Percentiles rank a stretch among this genome's conserved stretches.
These are phyloP conservation scores for Talaromyces piceae DNA, from an alignment of 2,329 filamentous ascomycete species.

Conservation along the genomic window DNA sequence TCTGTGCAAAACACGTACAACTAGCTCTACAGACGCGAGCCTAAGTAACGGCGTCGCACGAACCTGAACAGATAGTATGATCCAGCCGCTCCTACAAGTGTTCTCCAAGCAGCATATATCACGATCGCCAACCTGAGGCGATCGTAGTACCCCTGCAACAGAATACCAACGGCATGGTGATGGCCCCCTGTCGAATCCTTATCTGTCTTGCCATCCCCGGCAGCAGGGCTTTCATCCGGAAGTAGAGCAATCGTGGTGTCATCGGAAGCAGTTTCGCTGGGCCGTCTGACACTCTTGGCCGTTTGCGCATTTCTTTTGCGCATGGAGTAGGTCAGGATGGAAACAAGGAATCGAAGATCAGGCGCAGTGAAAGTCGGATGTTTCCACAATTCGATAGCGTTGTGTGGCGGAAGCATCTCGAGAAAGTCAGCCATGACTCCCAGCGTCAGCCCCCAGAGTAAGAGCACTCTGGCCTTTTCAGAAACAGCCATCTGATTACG, in stretches of 20 bases:
- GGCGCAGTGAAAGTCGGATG: slow-evolving; percentile 61
- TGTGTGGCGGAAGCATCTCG: slow-evolving; percentile 57
- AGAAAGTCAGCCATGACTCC: slow-evolving; percentile 62
- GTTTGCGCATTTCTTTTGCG: slow-evolving; percentile 42
- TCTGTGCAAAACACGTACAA: too few species aligned
- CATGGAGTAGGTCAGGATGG: slow-evolving; percentile 52
- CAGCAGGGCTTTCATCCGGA: slow-evolving; percentile 16
- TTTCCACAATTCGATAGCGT: slow-evolving; percentile 55
- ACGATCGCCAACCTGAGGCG: slow-evolving; percentile 32
- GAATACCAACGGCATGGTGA: slow-evolving; percentile 32
- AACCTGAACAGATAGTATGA: slow-evolving; percentile 23
- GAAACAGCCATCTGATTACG: slow-evolving; percentile 19
- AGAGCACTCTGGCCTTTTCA: slow-evolving; percentile 41
- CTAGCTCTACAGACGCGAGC: neutral
- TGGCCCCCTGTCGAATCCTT: slow-evolving; percentile 12
- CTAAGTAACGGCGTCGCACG: slow-evolving; percentile 15
- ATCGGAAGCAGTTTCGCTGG: slow-evolving; percentile 26
- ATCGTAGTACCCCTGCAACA: slow-evolving; percentile 40
- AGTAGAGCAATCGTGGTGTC: slow-evolving; percentile 27
- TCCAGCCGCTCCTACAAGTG: slow-evolving; percentile 23
- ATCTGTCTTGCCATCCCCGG: neutral
- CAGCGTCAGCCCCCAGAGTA: slow-evolving; percentile 63
- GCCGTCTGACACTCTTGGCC: slow-evolving; percentile 24
- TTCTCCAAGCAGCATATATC: slow-evolving; percentile 33
- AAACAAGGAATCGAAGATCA: slow-evolving; percentile 54